Evolutionary conservation across 2,329 filamentous ascomycete species (phyloP), one percentile per base, ranked within the genome.

Genomic region (Thelonectria olida): DNA sequence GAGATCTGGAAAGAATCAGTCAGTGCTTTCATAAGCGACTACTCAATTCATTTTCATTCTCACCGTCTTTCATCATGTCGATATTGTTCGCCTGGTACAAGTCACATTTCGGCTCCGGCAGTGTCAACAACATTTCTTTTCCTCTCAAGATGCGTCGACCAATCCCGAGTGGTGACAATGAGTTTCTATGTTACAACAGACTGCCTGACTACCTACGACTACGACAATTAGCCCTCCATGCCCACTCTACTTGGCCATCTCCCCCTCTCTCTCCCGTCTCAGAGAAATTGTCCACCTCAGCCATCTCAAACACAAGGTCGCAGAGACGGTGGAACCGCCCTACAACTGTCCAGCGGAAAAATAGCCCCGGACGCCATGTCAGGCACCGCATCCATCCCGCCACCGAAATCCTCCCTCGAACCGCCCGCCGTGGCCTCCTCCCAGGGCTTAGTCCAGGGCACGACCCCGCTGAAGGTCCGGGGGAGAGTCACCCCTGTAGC

Each of bases 301-400:
- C 56, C 45, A 22, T 47, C 39, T 65, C 61, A 63, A 58, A 65
- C 59, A 52, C 15, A 20, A 23, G 31, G 45, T 36, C 36, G 41
- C 53, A 49, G 13, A 25, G 58, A 34, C 25, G 25, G 49, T 28
- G 44, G 52, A 39, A 54, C 48, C 50, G 41, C 36, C n/a, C 34
- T 42, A 17, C 38, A 19, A 15, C 5, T 41, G 52, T 42, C 61
- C 63, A 65, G 25, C 64, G 65, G 63, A 67, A 60, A 67, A 65
- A 54, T 67, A 57, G 49, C 31, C 42, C 56, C 50, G 45, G 41
- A 39, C 52, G 51, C 62, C 64, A 56, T 49, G 25, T 34, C 12
- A 54, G 41, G 31, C 31, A 34, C 7, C 31, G 15, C 4, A 34
- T 34, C 62, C 52, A 42, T 44, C 17, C 31, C 25, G 60, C 20